Conservation (phyloP, 2,329 filamentous ascomycete species). For the Elsinoe australis region DNA sequence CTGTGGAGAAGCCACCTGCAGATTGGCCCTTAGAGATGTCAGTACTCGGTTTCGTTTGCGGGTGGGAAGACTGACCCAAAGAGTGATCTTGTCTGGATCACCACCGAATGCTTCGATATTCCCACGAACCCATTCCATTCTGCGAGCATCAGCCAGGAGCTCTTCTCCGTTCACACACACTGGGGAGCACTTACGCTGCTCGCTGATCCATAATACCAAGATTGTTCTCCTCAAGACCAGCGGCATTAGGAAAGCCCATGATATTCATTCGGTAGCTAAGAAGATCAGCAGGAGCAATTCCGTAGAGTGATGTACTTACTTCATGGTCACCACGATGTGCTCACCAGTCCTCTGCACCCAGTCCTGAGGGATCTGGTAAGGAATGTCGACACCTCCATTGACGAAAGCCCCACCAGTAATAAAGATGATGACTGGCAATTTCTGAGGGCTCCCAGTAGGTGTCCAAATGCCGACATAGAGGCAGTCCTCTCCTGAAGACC, state of each 20-base stretch:
- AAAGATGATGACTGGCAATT: constrained; percentile 42
- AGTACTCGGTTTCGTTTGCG: background rate
- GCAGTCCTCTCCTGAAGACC: constrained; percentile 36
- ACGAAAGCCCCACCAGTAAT: constrained; percentile 43
- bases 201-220: constrained; percentile 49
- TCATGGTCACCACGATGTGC: constrained; percentile 33
- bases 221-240: constrained; percentile 34
- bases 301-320: constrained; percentile 17
- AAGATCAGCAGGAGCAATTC: background rate
- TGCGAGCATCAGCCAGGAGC: background rate
- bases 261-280: constrained; percentile 32
- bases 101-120: constrained; percentile 43
- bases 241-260: constrained; percentile 37
- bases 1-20: constrained; percentile 25
- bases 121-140: constrained; percentile 44
- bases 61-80: constrained; percentile 19
- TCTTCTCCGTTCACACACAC: background rate
- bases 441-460: constrained; percentile 23
- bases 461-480: constrained; percentile 43
- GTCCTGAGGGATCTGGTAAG: constrained; percentile 40
- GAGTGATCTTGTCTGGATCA: constrained; percentile 28
- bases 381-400: constrained; percentile 39
- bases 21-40: constrained; percentile 23
- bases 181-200: constrained; percentile 25
- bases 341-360: constrained; percentile 32